phyloP scores from a whole-genome alignment of 352 stramenopile genomes.

The Globisporangium alternatum region DNA sequence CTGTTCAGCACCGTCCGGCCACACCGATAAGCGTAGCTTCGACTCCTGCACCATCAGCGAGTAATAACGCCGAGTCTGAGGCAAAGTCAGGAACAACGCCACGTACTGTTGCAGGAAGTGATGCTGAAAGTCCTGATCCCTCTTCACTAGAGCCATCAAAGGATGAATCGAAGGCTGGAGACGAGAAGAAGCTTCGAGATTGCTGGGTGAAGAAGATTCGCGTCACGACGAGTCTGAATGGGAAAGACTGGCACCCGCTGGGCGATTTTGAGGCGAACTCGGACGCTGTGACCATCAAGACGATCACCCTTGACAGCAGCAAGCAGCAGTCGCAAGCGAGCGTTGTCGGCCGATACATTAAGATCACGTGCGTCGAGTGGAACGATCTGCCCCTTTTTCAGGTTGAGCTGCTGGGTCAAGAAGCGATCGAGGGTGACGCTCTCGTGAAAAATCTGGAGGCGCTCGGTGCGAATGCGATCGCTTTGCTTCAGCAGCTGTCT shows the following conservation, averaged over 20 bases:
- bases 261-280: conserved; percentile 63
- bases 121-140: not conserved
- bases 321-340: conserved; percentile 8
- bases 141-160: not conserved
- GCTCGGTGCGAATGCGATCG: conserved; percentile 36
- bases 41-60: not conserved
- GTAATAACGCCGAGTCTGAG: not conserved
- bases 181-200: conserved; percentile 13
- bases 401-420: conserved; percentile 63
- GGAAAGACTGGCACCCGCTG: conserved; percentile 52
- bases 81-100: not conserved
- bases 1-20: conserved; percentile 26
- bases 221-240: conserved; percentile 58
- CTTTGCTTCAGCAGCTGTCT: conserved; percentile 52
- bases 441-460: conserved; percentile 37
- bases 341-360: conserved; percentile 52
- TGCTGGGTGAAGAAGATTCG: conserved; percentile 69
- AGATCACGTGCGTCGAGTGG: conserved; percentile 67
- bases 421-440: conserved; percentile 48
- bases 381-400: conserved; percentile 57
- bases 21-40: not conserved
- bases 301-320: conserved; percentile 28
- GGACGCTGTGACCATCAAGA: conserved; percentile 29
- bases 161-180: not conserved
- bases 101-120: not conserved